Evolutionary conservation across 176 grass and related monocot species (phyloP).

Genomic region (Aegilops umbellulata): DNA sequence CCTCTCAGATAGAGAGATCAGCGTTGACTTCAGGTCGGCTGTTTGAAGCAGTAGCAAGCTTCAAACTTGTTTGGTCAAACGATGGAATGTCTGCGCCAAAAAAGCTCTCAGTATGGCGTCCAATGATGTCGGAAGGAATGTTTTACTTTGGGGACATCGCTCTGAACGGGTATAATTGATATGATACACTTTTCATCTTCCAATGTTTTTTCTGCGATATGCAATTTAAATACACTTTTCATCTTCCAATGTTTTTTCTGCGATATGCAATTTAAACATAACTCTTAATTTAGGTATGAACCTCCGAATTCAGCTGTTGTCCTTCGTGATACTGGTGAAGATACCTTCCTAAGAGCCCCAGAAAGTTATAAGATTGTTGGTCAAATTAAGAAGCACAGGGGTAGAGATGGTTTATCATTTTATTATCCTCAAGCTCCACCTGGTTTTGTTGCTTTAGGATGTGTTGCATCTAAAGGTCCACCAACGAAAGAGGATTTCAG

Average conservation of each 20-base stretch:
- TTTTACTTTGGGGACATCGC: constrained; percentile 89
- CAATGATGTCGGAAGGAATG: constrained; percentile 70
- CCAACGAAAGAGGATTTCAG: constrained; percentile 59
- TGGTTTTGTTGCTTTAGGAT: constrained; percentile 89
- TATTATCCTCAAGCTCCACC: constrained; percentile 85
- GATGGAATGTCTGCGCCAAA: constrained; percentile 59
- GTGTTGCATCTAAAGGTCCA: constrained; percentile 70
- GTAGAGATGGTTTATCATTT: constrained; percentile 72
- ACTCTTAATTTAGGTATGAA: constrained; percentile 61
- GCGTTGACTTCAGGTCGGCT: constrained; percentile 53
- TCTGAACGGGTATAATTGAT: constrained; percentile 68
- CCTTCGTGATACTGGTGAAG: constrained; percentile 68
- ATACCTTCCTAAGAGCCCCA: constrained; percentile 70
- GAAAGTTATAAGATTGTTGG: constrained; percentile 71
- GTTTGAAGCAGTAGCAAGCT: constrained; percentile 79
- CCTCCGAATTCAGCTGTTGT: constrained; percentile 91
- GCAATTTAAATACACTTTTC: neutral
- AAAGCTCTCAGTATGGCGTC: constrained; percentile 95
- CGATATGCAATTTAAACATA: constrained; percentile 28
- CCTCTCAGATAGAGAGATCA: constrained; percentile 54
- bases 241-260: neutral
- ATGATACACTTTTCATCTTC: constrained; percentile 8
- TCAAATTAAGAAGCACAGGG: constrained; percentile 79
- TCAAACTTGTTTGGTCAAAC: constrained; percentile 93
- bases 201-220: too few species aligned